A percentile compares a stretch with the other conserved stretches of the same genome.
These are phyloP conservation scores for Conticribra guillardii DNA, from an alignment of 108 stramenopile species.

Conservation along the genomic window DNA sequence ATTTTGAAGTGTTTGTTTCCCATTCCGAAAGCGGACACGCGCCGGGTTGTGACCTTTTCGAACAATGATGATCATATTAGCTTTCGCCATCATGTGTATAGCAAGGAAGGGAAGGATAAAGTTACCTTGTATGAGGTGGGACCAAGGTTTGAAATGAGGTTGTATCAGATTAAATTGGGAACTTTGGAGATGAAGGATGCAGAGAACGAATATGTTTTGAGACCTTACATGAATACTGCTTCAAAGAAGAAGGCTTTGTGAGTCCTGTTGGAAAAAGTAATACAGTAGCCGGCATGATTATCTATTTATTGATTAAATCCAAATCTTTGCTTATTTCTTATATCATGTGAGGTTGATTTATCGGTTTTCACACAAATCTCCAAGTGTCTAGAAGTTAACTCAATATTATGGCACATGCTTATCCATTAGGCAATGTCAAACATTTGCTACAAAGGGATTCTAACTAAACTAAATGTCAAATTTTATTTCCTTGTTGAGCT, in stretches of 20 bases:
- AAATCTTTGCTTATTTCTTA: too few species aligned
- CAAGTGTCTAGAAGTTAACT: too few species aligned
- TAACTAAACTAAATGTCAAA: too few species aligned
- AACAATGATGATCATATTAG: constrained; percentile 96
- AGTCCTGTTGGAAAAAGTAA: too few species aligned
- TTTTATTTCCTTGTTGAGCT: too few species aligned
- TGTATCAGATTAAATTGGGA: constrained; percentile 95
- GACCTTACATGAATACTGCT: constrained; percentile 98
- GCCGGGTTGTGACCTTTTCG: constrained; percentile 93
- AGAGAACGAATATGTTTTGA: constrained; percentile 96
- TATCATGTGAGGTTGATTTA: too few species aligned
- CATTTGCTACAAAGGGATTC: too few species aligned
- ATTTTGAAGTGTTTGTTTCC: constrained; percentile 97
- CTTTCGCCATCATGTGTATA: constrained; percentile 98
- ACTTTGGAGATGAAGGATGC: constrained; percentile 97
- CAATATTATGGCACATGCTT: too few species aligned
- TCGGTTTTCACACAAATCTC: too few species aligned
- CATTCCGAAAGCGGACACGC: constrained; percentile 88
- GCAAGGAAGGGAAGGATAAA: constrained; percentile 77
- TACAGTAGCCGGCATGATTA: too few species aligned
- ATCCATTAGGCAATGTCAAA: too few species aligned
- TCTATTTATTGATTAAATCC: too few species aligned
- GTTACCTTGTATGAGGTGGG: constrained; percentile 96
- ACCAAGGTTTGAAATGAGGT: constrained; percentile 97
- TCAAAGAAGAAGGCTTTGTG: constrained; percentile 83